Percentiles rank a stretch among this genome's conserved stretches.
Conservation (phyloP, 768 basidiomycete species). For the Astraeus odoratus region DNA sequence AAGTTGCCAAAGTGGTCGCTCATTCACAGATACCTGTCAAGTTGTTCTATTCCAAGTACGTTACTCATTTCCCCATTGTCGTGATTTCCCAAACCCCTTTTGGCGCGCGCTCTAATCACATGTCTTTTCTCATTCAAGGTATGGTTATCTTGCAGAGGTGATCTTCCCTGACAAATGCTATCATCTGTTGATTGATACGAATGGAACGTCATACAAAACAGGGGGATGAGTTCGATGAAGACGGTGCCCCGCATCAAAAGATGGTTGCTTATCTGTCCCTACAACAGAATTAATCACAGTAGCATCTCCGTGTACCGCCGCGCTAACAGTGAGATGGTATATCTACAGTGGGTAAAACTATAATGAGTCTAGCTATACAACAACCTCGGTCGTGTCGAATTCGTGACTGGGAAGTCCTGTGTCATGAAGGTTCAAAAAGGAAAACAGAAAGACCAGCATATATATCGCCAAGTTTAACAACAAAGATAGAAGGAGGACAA, state of each 20-base stretch:
- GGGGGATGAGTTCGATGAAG: slow-evolving; percentile 74
- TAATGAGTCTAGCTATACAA: slow-evolving; percentile 35
- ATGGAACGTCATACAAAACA: slow-evolving; percentile 25
- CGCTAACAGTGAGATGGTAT: slow-evolving; percentile 17
- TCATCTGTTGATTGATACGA: slow-evolving; percentile 14
- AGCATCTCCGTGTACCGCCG: slow-evolving; percentile 17
- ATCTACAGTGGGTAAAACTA: slow-evolving; percentile 28
- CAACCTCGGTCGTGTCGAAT: slow-evolving; percentile 5
- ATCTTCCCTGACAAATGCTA: slow-evolving; percentile 18
- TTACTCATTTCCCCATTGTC: slow-evolving; percentile 8
- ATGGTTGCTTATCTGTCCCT: slow-evolving; percentile 58
- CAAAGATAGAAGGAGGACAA: slow-evolving; percentile 12
- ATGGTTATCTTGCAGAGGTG: slow-evolving; percentile 65
- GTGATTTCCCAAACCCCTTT: slow-evolving; percentile 10
- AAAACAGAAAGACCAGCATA: slow-evolving; percentile 18
- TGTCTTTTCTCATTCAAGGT: slow-evolving; percentile 36
- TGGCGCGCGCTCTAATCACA: slow-evolving; percentile 2
- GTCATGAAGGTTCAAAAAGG: slow-evolving; percentile 28
- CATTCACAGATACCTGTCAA: slow-evolving; percentile 70
- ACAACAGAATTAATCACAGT: slow-evolving; percentile 22
- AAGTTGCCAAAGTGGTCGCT: slow-evolving; percentile 38
- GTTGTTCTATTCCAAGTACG: slow-evolving; percentile 70
- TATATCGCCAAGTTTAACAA: slow-evolving; percentile 10
- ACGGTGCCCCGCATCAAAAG: slow-evolving; percentile 81
- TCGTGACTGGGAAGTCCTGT: slow-evolving; percentile 18